Conservation (phyloP, 495 filamentous ascomycete species). For the Talaromyces proteolyticus region DNA sequence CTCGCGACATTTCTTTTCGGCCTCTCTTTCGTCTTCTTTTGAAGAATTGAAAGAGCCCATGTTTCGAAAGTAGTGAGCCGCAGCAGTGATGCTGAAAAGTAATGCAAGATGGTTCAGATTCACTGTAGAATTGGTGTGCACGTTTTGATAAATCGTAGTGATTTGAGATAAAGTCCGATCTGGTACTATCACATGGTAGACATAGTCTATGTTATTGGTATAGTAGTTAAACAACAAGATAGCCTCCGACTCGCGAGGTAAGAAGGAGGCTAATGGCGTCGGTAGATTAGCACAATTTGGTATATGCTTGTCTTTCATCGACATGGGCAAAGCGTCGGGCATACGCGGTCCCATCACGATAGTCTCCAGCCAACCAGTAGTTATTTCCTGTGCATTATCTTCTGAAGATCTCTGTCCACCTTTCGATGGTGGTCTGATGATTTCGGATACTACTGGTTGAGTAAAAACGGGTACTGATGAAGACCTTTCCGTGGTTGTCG, state of each 20-base stretch:
- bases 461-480: neutral
- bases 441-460: neutral
- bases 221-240: constrained; percentile 29
- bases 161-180: constrained; percentile 20
- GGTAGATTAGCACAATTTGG: constrained; percentile 1
- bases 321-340: constrained; percentile 18
- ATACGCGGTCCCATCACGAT: constrained; percentile 35
- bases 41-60: constrained; percentile 13
- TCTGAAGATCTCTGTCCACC: neutral
- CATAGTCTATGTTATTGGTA: constrained; percentile 25
- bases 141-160: constrained; percentile 22
- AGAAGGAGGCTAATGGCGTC: constrained; percentile 12
- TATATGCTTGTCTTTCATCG: constrained; percentile 16
- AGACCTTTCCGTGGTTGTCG: neutral
- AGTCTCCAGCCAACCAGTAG: constrained; percentile 30
- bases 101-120: constrained; percentile 26
- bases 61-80: constrained; percentile 28
- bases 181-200: constrained; percentile 32
- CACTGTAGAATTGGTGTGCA: constrained; percentile 10
- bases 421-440: neutral
- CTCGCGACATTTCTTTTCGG: constrained; percentile 21
- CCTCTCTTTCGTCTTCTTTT: too few relatives aligned
- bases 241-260: constrained; percentile 22
- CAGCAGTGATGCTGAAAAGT: constrained; percentile 31
- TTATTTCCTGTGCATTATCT: constrained; percentile 4